Conservation (phyloP, 1,284 basidiomycete genomes). For the Laetiporus sulphureus region DNA sequence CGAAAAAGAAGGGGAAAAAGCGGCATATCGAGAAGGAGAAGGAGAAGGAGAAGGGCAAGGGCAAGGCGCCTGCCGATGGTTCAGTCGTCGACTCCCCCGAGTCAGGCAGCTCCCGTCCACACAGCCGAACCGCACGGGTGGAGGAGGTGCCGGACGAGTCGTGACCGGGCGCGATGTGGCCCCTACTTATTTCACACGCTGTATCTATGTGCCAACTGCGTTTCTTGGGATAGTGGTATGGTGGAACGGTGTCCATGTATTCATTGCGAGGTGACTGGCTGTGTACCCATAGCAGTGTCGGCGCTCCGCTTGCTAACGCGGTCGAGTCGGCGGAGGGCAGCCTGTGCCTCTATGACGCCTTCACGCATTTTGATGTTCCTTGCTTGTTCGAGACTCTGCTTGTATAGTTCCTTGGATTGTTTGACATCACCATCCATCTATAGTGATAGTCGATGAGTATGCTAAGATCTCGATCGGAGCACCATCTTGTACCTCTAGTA, state of each 20-base stretch:
- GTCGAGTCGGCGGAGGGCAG: constrained; percentile 37
- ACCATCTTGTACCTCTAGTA: constrained; percentile 43
- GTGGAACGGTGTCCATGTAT: too few relatives aligned
- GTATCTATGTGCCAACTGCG: constrained; percentile 15
- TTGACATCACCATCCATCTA: constrained; percentile 46
- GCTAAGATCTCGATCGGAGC: too few relatives aligned
- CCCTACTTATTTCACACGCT: constrained; percentile 1
- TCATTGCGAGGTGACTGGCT: too few relatives aligned
- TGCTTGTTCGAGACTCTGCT: constrained; percentile 42
- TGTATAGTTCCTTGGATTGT: constrained; percentile 39
- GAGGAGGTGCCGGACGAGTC: constrained; percentile 29
- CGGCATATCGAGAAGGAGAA: constrained; percentile 48
- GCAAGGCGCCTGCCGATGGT: constrained; percentile 11
- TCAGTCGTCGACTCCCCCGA: constrained; percentile 48
- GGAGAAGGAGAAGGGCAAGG: constrained; percentile 16
- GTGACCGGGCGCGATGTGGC: neutral
- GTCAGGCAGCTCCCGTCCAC: constrained; percentile 49
- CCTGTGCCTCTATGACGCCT: constrained; percentile 41
- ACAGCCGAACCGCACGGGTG: constrained; percentile 46
- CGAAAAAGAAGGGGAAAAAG: constrained; percentile 84
- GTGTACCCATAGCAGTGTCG: too few relatives aligned
- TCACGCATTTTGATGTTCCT: constrained; percentile 42
- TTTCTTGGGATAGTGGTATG: constrained; percentile 8
- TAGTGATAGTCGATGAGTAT: too few relatives aligned
- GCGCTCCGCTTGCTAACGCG: constrained; percentile 7